phyloP scores from a whole-genome alignment of 805 yeast genomes.

The Candida pseudofarinosa region DNA sequence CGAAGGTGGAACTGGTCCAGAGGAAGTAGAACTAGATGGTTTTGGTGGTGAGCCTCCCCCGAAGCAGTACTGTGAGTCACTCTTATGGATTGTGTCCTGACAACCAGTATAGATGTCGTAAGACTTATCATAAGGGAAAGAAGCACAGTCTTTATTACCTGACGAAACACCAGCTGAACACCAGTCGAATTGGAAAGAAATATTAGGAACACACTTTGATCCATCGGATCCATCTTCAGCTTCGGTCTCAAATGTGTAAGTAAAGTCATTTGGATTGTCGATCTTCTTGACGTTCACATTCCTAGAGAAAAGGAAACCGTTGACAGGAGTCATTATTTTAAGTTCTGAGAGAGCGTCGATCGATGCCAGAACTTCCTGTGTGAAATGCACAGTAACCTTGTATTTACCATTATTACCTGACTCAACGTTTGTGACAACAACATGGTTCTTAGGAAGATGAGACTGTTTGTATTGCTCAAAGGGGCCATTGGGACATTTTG shows the following conservation, averaged over 20 bases:
- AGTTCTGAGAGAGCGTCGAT: neutral
- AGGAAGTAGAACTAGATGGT: neutral
- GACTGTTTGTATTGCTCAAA: neutral
- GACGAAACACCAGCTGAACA: neutral
- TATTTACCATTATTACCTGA: neutral
- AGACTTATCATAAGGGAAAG: neutral
- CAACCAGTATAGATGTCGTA: neutral
- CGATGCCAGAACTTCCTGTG: neutral
- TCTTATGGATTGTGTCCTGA: neutral
- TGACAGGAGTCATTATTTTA: neutral
- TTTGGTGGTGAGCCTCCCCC: neutral
- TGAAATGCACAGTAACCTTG: neutral
- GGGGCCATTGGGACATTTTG: neutral
- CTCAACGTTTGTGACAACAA: neutral
- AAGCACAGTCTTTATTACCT: neutral
- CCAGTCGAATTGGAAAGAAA: neutral
- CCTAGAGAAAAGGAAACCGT: neutral
- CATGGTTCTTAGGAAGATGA: neutral
- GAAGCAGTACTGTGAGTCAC: neutral
- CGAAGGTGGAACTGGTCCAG: neutral
- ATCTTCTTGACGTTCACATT: neutral
- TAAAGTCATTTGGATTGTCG: neutral
- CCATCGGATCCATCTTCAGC: neutral
- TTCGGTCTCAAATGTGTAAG: neutral
- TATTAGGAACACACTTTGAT: neutral